Percentiles rank a stretch among this genome's conserved stretches.
Conservation (phyloP, 2,329 filamentous ascomycete species). For the Tolypocladium guangdongense region DNA sequence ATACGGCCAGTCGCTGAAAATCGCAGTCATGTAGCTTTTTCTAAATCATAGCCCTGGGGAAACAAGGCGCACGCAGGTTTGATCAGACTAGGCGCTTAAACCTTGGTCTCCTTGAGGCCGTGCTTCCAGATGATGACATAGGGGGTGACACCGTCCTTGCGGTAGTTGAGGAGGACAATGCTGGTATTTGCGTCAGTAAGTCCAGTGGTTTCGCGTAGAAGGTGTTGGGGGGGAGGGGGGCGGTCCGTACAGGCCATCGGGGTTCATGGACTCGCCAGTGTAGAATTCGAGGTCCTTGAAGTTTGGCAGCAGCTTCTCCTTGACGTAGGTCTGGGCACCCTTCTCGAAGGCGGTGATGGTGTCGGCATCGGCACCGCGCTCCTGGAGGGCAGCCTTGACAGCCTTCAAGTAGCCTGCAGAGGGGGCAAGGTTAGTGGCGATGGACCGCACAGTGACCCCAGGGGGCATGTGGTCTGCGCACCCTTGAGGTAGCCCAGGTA, state of each 20-base stretch:
- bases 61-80: not conserved
- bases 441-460: not conserved
- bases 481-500: slow-evolving; percentile 81
- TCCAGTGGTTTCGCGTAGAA: not conserved
- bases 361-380: slow-evolving; percentile 48
- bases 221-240: not conserved
- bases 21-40: slow-evolving; percentile 2
- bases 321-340: slow-evolving; percentile 62
- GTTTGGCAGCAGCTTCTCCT: slow-evolving; percentile 69
- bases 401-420: slow-evolving; percentile 77
- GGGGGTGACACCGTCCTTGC: slow-evolving; percentile 87
- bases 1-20: slow-evolving; percentile 5
- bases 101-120: slow-evolving; percentile 81
- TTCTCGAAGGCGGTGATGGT: slow-evolving; percentile 71
- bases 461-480: slow-evolving; percentile 27
- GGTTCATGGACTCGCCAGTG: slow-evolving; percentile 85
- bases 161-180: slow-evolving; percentile 92
- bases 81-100: slow-evolving; percentile 42
- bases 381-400: slow-evolving; percentile 61
- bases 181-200: slow-evolving; percentile 28
- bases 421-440: slow-evolving; percentile 1
- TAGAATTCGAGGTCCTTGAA: slow-evolving; percentile 97
- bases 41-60: slow-evolving; percentile 4
- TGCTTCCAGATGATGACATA: slow-evolving; percentile 93
- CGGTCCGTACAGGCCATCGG: slow-evolving; percentile 74